A percentile compares a stretch with the other conserved stretches of the same genome.
Conservation (phyloP, 2,329 filamentous ascomycete genomes). For the Emmonsiellopsis sp. region DNA sequence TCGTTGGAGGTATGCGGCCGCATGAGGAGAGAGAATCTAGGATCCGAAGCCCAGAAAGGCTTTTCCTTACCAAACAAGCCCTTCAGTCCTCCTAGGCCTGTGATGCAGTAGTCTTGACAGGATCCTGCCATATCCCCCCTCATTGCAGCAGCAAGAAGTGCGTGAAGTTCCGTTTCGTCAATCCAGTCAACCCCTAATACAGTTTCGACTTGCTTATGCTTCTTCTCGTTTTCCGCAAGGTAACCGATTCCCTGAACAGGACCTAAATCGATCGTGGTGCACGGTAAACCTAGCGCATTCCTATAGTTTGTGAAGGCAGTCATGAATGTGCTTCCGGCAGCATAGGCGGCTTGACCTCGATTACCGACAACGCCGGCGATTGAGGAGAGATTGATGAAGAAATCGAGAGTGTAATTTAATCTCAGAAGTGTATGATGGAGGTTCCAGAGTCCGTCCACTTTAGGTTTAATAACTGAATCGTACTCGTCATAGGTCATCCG, state of each 20-base stretch:
- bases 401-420: conserved; percentile 9
- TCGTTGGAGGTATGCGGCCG: background rate
- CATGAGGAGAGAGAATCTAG: background rate
- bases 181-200: conserved; percentile 15
- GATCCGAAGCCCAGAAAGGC: background rate
- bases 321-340: conserved; percentile 32
- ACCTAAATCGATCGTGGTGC: background rate
- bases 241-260: background rate
- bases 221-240: conserved; percentile 1
- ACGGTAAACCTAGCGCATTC: background rate
- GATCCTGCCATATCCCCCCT: conserved; percentile 14
- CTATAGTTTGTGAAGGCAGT: conserved; percentile 9
- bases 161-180: conserved; percentile 15
- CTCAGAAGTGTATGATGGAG: background rate
- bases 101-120: conserved; percentile 16
- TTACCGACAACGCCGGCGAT: conserved; percentile 27
- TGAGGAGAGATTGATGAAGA: conserved; percentile 14
- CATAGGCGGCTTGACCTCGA: conserved; percentile 31
- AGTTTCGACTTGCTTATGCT: conserved; percentile 10
- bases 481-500: conserved; percentile 6
- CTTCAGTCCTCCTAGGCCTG: conserved; percentile 10
- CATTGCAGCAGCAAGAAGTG: conserved; percentile 16
- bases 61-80: background rate
- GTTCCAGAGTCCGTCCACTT: conserved; percentile 6
- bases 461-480: background rate